These are phyloP conservation scores for Hyphopichia homilentoma DNA, from an alignment of 805 yeast genomes.

Conservation along the genomic window DNA sequence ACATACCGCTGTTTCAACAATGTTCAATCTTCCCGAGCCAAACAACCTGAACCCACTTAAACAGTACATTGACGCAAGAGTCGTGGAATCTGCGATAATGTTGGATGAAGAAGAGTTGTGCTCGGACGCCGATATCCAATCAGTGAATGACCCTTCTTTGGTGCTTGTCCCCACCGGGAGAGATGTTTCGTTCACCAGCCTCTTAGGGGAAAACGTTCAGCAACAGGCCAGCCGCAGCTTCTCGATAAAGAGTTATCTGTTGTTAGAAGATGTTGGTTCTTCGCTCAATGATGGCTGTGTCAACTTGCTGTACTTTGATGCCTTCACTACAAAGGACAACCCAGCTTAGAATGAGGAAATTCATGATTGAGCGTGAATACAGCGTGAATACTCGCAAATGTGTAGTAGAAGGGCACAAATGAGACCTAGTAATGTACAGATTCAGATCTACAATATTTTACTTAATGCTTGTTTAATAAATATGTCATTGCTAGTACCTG, in stretches of 20 bases:
- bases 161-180: conserved; percentile 15
- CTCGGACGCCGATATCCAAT: conserved; percentile 28
- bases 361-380: too few species aligned
- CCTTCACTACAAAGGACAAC: conserved; percentile 39
- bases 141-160: conserved; percentile 24
- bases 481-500: conserved; percentile 11
- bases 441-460: too few species aligned
- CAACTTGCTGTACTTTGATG: conserved; percentile 37
- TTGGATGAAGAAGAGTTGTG: conserved; percentile 31
- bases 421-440: too few species aligned
- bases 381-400: too few species aligned
- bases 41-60: conserved; percentile 17
- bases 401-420: too few species aligned
- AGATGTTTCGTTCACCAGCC: conserved; percentile 7
- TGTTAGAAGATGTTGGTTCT: conserved; percentile 31
- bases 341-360: conserved; percentile 34
- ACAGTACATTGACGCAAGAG: conserved; percentile 11
- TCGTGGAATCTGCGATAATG: conserved; percentile 16
- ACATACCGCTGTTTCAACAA: conserved; percentile 4
- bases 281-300: conserved; percentile 29
- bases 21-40: conserved; percentile 30
- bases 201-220: conserved; percentile 3
- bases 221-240: conserved; percentile 12
- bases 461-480: too few species aligned
- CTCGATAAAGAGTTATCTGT: conserved; percentile 31